A percentile compares a stretch with the other conserved stretches of the same genome.
phyloP scores from a whole-genome alignment of 371 early-diverging fungal genomes.

The Capillidium heterosporum region DNA sequence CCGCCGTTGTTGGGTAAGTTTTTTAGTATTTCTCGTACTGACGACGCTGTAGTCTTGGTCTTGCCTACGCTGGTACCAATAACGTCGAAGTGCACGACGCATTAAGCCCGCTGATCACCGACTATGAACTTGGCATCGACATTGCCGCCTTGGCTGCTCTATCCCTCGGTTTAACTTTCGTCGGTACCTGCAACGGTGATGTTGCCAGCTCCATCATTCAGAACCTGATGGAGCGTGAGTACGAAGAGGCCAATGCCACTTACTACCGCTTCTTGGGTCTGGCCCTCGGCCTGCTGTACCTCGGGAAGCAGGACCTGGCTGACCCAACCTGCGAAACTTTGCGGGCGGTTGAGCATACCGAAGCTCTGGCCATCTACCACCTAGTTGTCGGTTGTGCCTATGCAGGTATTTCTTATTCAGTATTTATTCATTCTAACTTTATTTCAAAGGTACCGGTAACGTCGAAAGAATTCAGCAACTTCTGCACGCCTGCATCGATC shows the following conservation, averaged over 20 bases:
- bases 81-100: conserved; percentile 69
- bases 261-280: conserved; percentile 81
- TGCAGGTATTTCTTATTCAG: conserved; percentile 36
- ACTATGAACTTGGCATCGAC: conserved; percentile 73
- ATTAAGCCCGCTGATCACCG: conserved; percentile 66
- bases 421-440: not conserved
- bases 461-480: conserved; percentile 90
- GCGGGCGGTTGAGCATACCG: conserved; percentile 80
- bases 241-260: conserved; percentile 57
- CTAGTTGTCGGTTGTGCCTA: conserved; percentile 71
- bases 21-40: not conserved
- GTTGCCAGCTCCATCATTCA: conserved; percentile 80
- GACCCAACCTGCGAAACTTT: conserved; percentile 88
- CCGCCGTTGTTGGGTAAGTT: conserved; percentile 51
- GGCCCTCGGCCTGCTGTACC: conserved; percentile 72
- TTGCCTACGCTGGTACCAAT: conserved; percentile 87
- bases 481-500: conserved; percentile 88
- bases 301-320: conserved; percentile 69
- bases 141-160: conserved; percentile 76
- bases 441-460: conserved; percentile 54
- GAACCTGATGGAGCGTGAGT: conserved; percentile 89
- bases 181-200: conserved; percentile 84
- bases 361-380: conserved; percentile 47
- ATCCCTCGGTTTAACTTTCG: conserved; percentile 78
- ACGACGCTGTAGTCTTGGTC: conserved; percentile 43